Evolutionary conservation across 768 basidiomycete genomes (phyloP).

Genomic region (Xerocomellus intermedius): DNA sequence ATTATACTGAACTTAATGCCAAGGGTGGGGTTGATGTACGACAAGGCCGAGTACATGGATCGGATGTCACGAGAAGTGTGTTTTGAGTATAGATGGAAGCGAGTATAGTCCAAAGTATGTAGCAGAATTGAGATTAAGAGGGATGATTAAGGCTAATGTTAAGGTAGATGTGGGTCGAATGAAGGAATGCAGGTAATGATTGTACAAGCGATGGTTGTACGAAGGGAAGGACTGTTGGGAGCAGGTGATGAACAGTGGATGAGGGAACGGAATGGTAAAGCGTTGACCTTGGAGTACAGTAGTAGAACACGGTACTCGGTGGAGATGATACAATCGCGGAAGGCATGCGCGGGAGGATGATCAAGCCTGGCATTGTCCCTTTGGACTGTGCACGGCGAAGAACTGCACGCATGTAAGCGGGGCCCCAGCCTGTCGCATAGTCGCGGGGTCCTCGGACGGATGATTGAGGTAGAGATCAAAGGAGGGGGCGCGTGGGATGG

Average conservation of each 20-base stretch:
- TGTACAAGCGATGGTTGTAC: constrained; percentile 8
- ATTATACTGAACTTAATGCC: background rate
- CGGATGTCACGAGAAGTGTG: background rate
- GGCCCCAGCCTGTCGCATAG: constrained; percentile 8
- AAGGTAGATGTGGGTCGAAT: background rate
- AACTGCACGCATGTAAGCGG: constrained; percentile 52
- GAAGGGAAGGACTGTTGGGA: background rate
- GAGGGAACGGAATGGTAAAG: background rate
- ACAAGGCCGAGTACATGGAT: background rate
- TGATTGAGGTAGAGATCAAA: constrained; percentile 8
- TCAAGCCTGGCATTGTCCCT: constrained; percentile 18
- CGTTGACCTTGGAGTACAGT: constrained; percentile 9
- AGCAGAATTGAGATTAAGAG: background rate
- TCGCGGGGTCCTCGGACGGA: background rate
- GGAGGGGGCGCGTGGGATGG: background rate
- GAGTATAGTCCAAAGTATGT: background rate
- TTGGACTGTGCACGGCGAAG: constrained; percentile 43
- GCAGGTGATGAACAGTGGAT: background rate
- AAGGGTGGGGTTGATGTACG: background rate
- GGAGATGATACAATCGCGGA: constrained; percentile 5
- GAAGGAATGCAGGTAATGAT: constrained; percentile 11
- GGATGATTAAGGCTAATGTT: background rate
- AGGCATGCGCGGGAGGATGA: background rate
- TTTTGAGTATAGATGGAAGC: background rate
- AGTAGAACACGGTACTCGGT: constrained; percentile 10